Base-by-base conservation (phyloP, 2,329 filamentous ascomycete genomes). In the Neospermospora avenae region DNA sequence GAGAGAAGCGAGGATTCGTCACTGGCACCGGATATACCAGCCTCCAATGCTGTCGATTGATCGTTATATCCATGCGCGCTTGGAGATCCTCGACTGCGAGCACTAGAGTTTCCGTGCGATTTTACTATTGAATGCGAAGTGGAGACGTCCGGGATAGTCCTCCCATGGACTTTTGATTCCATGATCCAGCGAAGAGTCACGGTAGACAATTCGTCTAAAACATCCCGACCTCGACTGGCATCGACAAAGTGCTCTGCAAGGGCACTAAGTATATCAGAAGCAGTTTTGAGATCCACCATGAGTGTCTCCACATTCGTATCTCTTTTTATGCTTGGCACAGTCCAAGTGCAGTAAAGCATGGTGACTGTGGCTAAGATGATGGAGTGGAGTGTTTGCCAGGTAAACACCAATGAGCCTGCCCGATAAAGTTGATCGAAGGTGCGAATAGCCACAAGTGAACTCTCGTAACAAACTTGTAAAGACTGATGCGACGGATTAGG, bases 271-370 rank as follows among this genome's bases (percentile, higher is more conserved):
- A 60, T 34, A 14, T 41, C 41, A 3, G 46, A 44, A 10, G 59
- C 37, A 25, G 56, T 55, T 28, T 55, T 58, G 11, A 55, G 41
- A 58, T 58, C 56, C 28, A n/a, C 31, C n/a, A 51, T 62, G 25
- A 58, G 25, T 22, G n/a, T 42, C 22, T 55, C 59, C 4, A 58
- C 34, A n/a, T 35, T 58, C 18, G 56, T 61, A 10, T 55, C 41
- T 16, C 25, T 58, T 2, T 55, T 22, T 7, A 62, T 34, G 14
- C 51, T 51, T 2, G 79, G 76, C 0, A 80, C 72, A 4, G 75
- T 75, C 66, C 80, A 79, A 44, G 82, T 74, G 48, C 78, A 81
- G 63, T 82, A 80, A 0, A 84, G 69, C 63, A 82, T 75, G 0
- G 80, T 80, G 10, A 83, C 73, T 0, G 77, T 78, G 7, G 76